Evolutionary conservation across 306 rosid genomes (phyloP), one percentile per base, ranked within the genome.

Genomic region (Parietaria judaica): DNA sequence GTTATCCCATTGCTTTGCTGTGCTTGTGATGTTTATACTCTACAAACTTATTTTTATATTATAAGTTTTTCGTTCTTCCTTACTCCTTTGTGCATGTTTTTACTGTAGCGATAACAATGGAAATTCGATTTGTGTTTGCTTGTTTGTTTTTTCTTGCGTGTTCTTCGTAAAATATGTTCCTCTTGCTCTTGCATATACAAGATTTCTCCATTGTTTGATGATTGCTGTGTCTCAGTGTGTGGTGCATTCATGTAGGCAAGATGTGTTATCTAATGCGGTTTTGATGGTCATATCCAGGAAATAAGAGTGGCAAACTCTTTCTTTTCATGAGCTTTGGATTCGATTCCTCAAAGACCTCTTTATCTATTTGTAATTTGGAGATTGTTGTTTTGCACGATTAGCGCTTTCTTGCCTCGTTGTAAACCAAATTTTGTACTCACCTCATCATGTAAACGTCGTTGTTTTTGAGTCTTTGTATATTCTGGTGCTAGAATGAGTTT

Each of bases 281-380:
- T 72, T 59, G 66, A 64, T 68, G 71, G 39, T 72, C 69, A 43
- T 65, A 72, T 77, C 69, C 81, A 77, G 81, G 81, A 61, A 58
- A 63, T 77, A 66, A 71, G 63, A 64, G 66, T 56, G 69, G 69
- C 71, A 64, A 65, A 14, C 66, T 59, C 64, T 69, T 72, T 70
- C 70, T 66, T 68, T 77, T 77, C 69, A 68, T 72, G 62, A 62
- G 62, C 65, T 43, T 72, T 71, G 52, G 11, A 64, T 70, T 59
- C 60, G 70, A 58, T 52, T 58, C 48, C 61, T 64, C 62, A 49
- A 49, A 49, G 14, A 14, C 52, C 52, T 3, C 52, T 49, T 49
- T 6, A 9, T 3, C n/a, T 49, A 49, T 9, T 49, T 49, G 52
- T 9, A 14, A 9, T 9, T 49, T 14, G 52, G 14, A 49, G 52